Conservation (phyloP, 257 asterid species). For the Gentiana straminea region DNA sequence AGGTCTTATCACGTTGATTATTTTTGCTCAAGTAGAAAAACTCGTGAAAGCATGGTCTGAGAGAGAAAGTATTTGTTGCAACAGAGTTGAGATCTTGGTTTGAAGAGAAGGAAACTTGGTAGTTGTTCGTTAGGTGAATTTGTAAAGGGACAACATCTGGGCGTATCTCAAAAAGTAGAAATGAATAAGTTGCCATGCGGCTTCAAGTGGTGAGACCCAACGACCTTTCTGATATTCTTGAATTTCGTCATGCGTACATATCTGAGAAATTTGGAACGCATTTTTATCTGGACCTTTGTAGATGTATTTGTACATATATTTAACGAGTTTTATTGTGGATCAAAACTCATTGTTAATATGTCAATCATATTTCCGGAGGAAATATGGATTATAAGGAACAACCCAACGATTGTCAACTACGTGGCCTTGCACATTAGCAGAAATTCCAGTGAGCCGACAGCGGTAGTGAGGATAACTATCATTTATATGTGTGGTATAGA, state of each 20-base stretch:
- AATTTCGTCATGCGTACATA: too few species aligned
- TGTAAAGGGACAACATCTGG: too few species aligned
- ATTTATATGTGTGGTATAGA: too few species aligned
- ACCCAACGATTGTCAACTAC: slow-evolving; percentile 1
- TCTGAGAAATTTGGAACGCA: background rate
- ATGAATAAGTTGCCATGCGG: too few species aligned
- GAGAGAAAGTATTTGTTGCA: too few species aligned
- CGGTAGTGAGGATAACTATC: slow-evolving; percentile 1
- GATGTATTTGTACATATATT: background rate
- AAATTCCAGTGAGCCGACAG: background rate
- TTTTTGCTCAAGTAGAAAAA: background rate
- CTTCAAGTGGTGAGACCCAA: too few species aligned
- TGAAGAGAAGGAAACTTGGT: too few species aligned
- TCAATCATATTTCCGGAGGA: slow-evolving; percentile 2
- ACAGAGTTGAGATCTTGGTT: too few species aligned
- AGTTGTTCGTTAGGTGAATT: too few species aligned
- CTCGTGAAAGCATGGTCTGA: background rate
- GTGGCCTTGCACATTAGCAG: background rate
- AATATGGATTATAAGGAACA: slow-evolving; percentile 10
- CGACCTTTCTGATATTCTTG: too few species aligned
- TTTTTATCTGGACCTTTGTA: slow-evolving; percentile 10
- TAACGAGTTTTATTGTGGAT: background rate
- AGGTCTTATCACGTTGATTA: background rate
- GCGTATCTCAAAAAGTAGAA: too few species aligned
- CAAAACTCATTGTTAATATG: slow-evolving; percentile 10